Evolutionary conservation across 306 rosid genomes (phyloP), one percentile per base, ranked within the genome.

Genomic region (Malus fusca): DNA sequence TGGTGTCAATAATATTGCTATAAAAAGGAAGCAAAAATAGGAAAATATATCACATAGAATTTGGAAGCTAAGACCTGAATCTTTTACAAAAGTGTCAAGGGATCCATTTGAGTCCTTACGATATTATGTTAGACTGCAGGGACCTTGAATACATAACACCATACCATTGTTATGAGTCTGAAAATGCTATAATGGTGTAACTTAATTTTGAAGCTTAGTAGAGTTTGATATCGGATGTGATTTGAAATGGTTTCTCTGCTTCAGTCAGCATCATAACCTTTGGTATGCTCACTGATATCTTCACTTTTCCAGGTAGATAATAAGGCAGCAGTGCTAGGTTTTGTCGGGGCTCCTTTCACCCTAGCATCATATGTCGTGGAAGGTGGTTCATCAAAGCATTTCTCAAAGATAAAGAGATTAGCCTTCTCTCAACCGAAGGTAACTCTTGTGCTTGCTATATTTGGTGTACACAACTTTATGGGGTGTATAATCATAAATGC

Each of bases 311-410:
- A 95, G 99, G 97, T 95, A 69, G 91, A 87, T 86, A 89, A 89
- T 77, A 77, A 87, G 85, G 97, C 97, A 46, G 97, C 97, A 5
- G 97, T 92, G 72, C 90, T 95, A 59, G 98, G 99, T 75, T 95
- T 95, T 74, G 99, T 95, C 4, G 99, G 99, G 35, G 99, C 98
- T 80, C 99, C 99, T 2, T 95, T 95, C 74, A 95, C 99, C 77
- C 81, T 95, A 65, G 99, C 99, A 58, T 95, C 97, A 2, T 95
- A 95, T 51, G 99, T 95, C 74, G 99, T 95, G 33, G 99, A 95
- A 85, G 99, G 99, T 22, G 97, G 99, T 84, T 90, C 99, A 28
- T 95, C 99, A 6, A 95, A 95, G 77, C 90, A 95, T 83, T 95
- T 95, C 81, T 83, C 98, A 15, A 92, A 95, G 75, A 95, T 95